Conservation (phyloP, 176 grass and related monocot species). For the Miscanthus lutarioriparius region DNA sequence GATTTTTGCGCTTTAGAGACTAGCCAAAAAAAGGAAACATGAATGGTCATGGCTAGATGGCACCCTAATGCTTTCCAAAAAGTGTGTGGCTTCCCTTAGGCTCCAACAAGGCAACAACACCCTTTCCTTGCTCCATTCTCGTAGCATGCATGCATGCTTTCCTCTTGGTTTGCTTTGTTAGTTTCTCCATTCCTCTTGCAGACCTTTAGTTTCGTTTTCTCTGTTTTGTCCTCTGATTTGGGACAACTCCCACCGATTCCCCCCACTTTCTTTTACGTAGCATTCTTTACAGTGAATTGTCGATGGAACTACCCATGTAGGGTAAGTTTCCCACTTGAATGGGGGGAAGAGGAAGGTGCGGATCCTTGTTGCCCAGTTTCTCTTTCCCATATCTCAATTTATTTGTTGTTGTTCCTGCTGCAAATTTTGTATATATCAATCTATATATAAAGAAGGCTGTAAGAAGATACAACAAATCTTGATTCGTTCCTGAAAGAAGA, state of each 20-base stretch:
- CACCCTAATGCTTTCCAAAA: slow-evolving; percentile 38
- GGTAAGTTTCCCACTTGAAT: slow-evolving; percentile 32
- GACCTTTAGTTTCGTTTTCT: background rate
- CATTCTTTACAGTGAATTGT: background rate
- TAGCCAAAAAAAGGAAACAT: slow-evolving; percentile 38
- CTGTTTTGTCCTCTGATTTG: background rate
- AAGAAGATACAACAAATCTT: background rate
- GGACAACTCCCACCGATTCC: background rate
- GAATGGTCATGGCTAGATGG: slow-evolving; percentile 17
- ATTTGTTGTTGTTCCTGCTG: background rate
- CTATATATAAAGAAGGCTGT: background rate
- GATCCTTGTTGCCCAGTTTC: slow-evolving; percentile 4
- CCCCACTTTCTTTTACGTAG: background rate
- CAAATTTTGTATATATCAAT: background rate
- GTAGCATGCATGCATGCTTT: slow-evolving; percentile 24
- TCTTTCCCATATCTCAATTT: slow-evolving; percentile 38
- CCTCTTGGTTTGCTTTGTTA: slow-evolving; percentile 32
- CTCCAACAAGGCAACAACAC: slow-evolving; percentile 8
- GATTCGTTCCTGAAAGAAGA: background rate
- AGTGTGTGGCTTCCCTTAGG: slow-evolving; percentile 49
- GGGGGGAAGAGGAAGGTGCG: slow-evolving; percentile 39
- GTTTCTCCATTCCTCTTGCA: slow-evolving; percentile 18
- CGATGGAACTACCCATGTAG: slow-evolving; percentile 33
- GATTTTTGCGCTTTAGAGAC: background rate
- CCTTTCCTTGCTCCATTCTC: background rate